Evolutionary conservation across 306 rosid species (phyloP).

Genomic region (Rosa chinensis): DNA sequence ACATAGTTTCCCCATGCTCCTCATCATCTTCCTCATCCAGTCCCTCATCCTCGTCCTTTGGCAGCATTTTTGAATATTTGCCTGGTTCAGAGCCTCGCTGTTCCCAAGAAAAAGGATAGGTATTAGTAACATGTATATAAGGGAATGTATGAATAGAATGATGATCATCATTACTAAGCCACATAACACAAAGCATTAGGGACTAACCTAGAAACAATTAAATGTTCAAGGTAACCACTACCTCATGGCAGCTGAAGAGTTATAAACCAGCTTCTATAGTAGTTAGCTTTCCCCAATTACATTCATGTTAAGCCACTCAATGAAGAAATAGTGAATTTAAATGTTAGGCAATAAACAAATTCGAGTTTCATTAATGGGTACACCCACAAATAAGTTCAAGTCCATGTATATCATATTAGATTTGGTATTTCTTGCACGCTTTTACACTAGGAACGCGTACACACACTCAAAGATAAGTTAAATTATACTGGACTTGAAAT

Average conservation of each 20-base stretch:
- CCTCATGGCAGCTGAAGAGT: background rate
- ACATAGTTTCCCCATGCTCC: constrained; percentile 58
- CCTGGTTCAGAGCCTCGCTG: constrained; percentile 47
- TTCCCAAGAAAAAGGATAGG: constrained; percentile 20
- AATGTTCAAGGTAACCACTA: background rate
- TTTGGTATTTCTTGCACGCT: background rate
- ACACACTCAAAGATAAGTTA: background rate
- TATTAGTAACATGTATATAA: background rate
- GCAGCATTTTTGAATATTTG: constrained; percentile 35
- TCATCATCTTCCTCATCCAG: constrained; percentile 50
- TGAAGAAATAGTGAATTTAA: background rate
- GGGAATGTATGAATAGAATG: background rate
- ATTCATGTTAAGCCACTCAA: background rate
- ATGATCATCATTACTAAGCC: constrained; percentile 1
- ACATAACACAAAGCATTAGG: background rate
- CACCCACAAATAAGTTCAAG: background rate
- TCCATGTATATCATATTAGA: background rate
- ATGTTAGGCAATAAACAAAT: background rate
- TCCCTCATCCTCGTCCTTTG: constrained; percentile 52
- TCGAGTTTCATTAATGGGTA: background rate
- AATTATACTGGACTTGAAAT: background rate
- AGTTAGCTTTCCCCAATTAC: background rate
- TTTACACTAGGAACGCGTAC: background rate
- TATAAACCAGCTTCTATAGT: background rate
- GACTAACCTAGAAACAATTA: background rate